Base-by-base conservation (phyloP, 306 rosid species). In the Rosa persica region DNA sequence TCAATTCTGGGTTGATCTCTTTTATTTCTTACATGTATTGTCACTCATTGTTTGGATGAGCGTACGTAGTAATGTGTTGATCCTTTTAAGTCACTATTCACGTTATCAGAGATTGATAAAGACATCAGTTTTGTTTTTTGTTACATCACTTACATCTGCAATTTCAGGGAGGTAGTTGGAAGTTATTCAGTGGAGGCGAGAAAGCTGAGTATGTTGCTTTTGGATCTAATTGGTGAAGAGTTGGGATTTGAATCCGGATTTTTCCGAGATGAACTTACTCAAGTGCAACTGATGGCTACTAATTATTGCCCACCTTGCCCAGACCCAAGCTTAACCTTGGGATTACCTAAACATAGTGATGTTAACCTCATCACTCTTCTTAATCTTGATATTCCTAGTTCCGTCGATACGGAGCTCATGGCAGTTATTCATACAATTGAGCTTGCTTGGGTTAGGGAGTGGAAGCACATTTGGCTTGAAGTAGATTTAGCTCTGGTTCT, bases 291-390 rank as follows among this genome's bases (percentile, higher is more conserved):
- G 6, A 66, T 72, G 76, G 61, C 58, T 23, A 4, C 23, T 5
- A 72, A 80, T 39, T 48, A 54, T 30, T 80, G 76, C 51, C 79
- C 79, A 46, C 61, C 81, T 43, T 76, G 81, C 74, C 73, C 78
- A 25, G 64, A 79, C 71, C 83, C 87, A 57, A 76, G 79, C 68
- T 61, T 72, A 19, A 71, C 86, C 78, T 72, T 76, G 79, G 87
- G 87, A 54, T 65, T 79, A 30, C 86, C 86, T 17, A 83, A 83
- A 65, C 86, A 83, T 48, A 49, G 72, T 47, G 78, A 70, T 72
- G 40, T 20, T 40, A 65, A 72, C 54, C 72, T 76, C 48, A 46
- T 79, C 66, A 83, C 68, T 9, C 0, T 75, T n/a, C 74, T 79
- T 76, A n/a, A n/a, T n/a, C n/a, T n/a, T n/a, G n/a, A n/a, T n/a